Conservation (phyloP, 495 filamentous ascomycete genomes). For the Penicillium mononematosum region DNA sequence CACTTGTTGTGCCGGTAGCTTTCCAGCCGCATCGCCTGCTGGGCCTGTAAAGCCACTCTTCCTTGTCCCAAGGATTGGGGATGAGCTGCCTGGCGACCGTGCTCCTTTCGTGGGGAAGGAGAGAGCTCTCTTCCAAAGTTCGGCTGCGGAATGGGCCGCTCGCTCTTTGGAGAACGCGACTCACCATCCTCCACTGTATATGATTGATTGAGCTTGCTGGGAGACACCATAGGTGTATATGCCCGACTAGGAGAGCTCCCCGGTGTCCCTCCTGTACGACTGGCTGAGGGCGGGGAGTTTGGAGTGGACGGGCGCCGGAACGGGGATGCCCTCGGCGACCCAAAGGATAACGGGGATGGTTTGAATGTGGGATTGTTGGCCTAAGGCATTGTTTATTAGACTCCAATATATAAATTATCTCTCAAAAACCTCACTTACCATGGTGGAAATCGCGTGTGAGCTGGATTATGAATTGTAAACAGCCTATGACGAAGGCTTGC, state of each 20-base stretch:
- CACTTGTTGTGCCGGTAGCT: slow-evolving; percentile 65
- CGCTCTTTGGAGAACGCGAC: slow-evolving; percentile 24
- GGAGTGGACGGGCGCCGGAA: slow-evolving; percentile 63
- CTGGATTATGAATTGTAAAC: slow-evolving; percentile 8
- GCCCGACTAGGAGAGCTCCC: slow-evolving; percentile 46
- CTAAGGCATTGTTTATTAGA: slow-evolving; percentile 20
- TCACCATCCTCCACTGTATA: slow-evolving; percentile 47
- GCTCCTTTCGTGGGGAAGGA: slow-evolving; percentile 45
- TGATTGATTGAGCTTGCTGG: slow-evolving; percentile 50
- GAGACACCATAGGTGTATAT: slow-evolving; percentile 45
- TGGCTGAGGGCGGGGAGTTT: slow-evolving; percentile 44
- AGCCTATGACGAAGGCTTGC: slow-evolving; percentile 11
- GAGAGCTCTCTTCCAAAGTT: slow-evolving; percentile 43
- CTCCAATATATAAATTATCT: background rate
- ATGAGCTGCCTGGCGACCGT: slow-evolving; percentile 25
- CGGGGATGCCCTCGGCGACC: slow-evolving; percentile 68
- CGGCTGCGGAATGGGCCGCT: slow-evolving; percentile 38
- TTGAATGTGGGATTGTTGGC: slow-evolving; percentile 58
- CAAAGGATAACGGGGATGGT: slow-evolving; percentile 68
- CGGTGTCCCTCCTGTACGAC: slow-evolving; percentile 36
- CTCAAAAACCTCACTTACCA: slow-evolving; percentile 22
- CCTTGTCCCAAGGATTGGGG: slow-evolving; percentile 32
- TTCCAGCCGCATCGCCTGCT: slow-evolving; percentile 55
- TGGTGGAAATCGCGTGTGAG: slow-evolving; percentile 10
- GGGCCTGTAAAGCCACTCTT: slow-evolving; percentile 21